Base-by-base conservation (phyloP, 2,329 filamentous ascomycete species). In the Colletotrichum coccodes region DNA sequence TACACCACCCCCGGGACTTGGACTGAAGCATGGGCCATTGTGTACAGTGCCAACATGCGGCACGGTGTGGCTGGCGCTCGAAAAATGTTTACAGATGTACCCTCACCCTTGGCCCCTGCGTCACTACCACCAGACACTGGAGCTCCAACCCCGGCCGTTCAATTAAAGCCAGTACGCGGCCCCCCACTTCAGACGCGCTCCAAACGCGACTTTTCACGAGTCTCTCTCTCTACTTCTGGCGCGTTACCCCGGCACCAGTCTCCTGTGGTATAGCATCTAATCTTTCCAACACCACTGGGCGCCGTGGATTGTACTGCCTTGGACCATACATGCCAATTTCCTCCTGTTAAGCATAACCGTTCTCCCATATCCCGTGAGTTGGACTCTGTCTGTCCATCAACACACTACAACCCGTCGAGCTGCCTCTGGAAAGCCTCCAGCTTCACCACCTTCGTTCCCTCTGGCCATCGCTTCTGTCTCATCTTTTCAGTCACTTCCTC, bases 131-230 rank as follows among this genome's bases (percentile, higher is more conserved):
- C 12, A 49, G 23, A 9, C 11, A 49, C 21, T 46, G 30, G 28
- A 12, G 7, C 56, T 18, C 21, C 21, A 46, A 32, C 21, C 21
- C 56, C 21, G 18, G 38, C 47, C n/a, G 21, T 28, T 47, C 40
- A 59, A 59, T 59, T 47, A 36, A 59, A 59, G n/a, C n/a, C 21
- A 47, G 42, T 47, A 36, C 56, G 30, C 56, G 42, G 42, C 21
- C 42, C 53, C 56, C 30, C 30, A 36, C 21, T 23, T 7, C 42
- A 34, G 30, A 47, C 56, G 56, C 56, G 56, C 23, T 54, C 56
- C 30, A 8, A 34, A 46, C 56, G 56, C 56, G 56, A 47, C 42
- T 36, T 59, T 53, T 59, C 21, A 46, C 56, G 42, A 36, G 30
- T 47, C 30, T n/a, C 28, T 5, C 28, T 5, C 8, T 58, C 11